Percentiles rank a stretch among this genome's conserved stretches.
These are phyloP conservation scores for Coemansia interrupta DNA, from an alignment of 192 early-diverging fungal species.

Conservation along the genomic window DNA sequence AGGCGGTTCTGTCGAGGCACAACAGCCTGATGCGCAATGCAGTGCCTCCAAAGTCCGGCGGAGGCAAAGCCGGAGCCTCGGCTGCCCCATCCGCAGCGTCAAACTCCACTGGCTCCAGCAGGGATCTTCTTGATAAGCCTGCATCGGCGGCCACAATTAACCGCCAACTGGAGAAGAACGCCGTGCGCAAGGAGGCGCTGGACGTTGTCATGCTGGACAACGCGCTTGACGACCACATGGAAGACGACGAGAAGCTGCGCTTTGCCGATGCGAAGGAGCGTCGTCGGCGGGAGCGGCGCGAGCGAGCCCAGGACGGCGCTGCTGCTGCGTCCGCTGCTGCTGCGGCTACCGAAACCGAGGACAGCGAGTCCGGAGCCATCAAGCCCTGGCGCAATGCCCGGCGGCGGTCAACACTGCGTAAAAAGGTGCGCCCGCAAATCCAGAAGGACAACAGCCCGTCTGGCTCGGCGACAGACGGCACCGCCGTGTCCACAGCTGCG, in stretches of 20 bases:
- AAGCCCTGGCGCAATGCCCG: constrained; percentile 42
- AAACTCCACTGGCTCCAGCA: no score
- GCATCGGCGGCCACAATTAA: neutral
- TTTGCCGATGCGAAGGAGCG: constrained; percentile 10
- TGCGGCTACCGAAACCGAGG: neutral
- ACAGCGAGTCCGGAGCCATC: constrained; percentile 8
- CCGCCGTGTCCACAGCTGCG: neutral
- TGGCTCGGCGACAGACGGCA: neutral
- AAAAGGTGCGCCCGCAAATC: constrained; percentile 13
- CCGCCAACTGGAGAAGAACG: constrained; percentile 16
- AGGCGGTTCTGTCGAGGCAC: constrained; percentile 50
- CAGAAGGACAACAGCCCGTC: constrained; percentile 1
- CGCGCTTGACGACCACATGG: constrained; percentile 38
- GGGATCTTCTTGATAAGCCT: no score
- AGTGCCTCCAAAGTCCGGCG: neutral
- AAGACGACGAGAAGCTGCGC: constrained; percentile 23
- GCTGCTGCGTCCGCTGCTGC: no score
- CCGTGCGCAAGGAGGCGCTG: constrained; percentile 38
- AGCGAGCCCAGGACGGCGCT: neutral
- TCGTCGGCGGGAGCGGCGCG: constrained; percentile 3
- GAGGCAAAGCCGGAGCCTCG: neutral
- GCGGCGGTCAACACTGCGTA: constrained; percentile 43
- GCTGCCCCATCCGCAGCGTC: neutral
- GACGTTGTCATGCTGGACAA: constrained; percentile 45
- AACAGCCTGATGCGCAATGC: constrained; percentile 37